phyloP scores from a whole-genome alignment of 2,329 filamentous ascomycete genomes.

The Claviceps sorghi region DNA sequence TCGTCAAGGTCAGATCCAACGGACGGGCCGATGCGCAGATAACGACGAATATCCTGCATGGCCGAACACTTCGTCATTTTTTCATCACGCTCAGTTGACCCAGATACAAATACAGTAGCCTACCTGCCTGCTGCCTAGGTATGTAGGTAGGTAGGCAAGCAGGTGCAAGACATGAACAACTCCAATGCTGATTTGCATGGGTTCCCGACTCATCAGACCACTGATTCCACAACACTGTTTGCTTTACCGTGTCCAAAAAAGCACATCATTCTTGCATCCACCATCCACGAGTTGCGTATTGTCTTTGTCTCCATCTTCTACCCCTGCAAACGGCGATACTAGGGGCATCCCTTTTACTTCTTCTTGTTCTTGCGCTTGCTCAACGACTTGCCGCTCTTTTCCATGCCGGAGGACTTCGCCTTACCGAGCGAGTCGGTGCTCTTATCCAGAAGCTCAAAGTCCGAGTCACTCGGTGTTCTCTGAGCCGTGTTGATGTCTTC shows the following conservation, averaged over 20 bases:
- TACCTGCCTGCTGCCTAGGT: background rate
- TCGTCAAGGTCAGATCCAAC: background rate
- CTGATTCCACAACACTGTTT: background rate
- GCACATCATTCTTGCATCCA: background rate
- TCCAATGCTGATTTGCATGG: background rate
- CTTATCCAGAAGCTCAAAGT: constrained; percentile 50
- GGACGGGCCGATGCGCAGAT: too few species aligned
- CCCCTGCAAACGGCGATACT: background rate
- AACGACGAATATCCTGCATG: too few species aligned
- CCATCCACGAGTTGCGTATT: background rate
- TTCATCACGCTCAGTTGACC: background rate
- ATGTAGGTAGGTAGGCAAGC: background rate
- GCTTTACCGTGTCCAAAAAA: background rate
- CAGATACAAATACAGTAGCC: background rate
- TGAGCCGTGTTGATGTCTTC: constrained; percentile 36
- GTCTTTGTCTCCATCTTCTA: background rate
- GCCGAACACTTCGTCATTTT: too few species aligned
- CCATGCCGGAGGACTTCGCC: constrained; percentile 34
- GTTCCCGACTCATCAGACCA: background rate
- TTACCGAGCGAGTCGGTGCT: constrained; percentile 39
- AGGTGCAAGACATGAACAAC: background rate
- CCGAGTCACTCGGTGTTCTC: constrained; percentile 41
- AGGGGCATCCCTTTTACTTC: background rate
- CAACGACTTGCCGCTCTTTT: constrained; percentile 19
- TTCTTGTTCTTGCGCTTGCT: constrained; percentile 8